phyloP scores from a whole-genome alignment of 2,329 filamentous ascomycete genomes.

The Hypoxylon sp. region DNA sequence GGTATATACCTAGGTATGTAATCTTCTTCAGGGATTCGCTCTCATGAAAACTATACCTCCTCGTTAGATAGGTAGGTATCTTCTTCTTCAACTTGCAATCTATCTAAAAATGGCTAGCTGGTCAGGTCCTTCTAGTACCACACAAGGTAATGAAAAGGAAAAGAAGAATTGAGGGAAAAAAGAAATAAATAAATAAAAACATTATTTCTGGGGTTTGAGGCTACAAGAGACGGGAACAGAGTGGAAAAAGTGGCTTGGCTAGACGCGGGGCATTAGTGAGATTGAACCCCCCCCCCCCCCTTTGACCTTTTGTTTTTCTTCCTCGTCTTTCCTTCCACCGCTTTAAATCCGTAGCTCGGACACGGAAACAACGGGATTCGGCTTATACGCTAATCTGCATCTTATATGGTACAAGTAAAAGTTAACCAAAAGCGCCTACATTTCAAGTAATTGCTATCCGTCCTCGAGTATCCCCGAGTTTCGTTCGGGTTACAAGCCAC shows the following conservation, averaged over 20 bases:
- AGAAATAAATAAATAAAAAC: not conserved
- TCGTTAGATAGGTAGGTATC: conserved; percentile 1
- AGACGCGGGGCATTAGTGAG: conserved; percentile 35
- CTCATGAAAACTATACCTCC: conserved; percentile 4
- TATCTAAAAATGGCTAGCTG: not conserved
- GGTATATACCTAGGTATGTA: too few relatives aligned
- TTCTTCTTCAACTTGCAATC: conserved; percentile 3
- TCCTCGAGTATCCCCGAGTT: not conserved
- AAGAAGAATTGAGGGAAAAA: not conserved
- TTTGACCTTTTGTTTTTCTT: not conserved
- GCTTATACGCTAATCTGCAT: conserved; percentile 6
- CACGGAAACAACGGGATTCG: conserved; percentile 11
- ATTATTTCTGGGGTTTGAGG: conserved; percentile 18
- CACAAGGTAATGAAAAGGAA: not conserved
- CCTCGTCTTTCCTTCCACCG: conserved; percentile 19
- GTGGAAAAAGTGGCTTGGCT: conserved; percentile 29
- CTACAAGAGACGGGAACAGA: conserved; percentile 21
- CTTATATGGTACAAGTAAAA: not conserved
- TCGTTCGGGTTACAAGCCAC: not conserved
- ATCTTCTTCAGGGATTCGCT: conserved; percentile 17
- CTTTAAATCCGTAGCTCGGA: conserved; percentile 31
- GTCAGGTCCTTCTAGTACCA: not conserved
- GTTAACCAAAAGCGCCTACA: not conserved
- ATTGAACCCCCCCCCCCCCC: not conserved
- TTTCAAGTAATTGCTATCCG: not conserved